A percentile compares a stretch with the other conserved stretches of the same genome.
These are phyloP conservation scores for Linnemannia zychae DNA, from an alignment of 192 early-diverging fungal genomes.

Conservation along the genomic window DNA sequence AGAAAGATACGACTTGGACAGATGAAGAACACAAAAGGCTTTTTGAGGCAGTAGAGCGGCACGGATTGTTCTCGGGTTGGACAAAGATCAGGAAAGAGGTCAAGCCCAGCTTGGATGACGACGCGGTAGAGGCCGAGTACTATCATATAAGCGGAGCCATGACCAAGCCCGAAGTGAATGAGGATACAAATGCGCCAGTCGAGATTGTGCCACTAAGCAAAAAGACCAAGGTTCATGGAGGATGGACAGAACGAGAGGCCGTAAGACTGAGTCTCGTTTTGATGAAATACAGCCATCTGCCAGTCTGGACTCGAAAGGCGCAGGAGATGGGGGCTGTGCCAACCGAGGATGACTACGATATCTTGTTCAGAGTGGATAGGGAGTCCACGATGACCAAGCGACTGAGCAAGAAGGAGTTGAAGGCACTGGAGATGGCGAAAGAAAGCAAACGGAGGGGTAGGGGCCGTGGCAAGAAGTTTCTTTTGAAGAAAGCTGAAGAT, in stretches of 20 bases:
- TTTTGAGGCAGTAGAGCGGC: slow-evolving; percentile 33
- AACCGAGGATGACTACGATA: slow-evolving; percentile 20
- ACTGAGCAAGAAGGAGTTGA: slow-evolving; percentile 4
- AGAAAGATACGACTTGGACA: slow-evolving; percentile 17
- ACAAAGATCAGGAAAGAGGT: slow-evolving; percentile 27
- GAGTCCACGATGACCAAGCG: background rate
- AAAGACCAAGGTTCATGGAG: background rate
- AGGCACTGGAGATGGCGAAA: background rate
- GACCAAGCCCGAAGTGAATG: background rate
- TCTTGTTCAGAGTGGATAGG: background rate
- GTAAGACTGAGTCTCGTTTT: slow-evolving; percentile 20
- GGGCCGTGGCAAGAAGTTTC: background rate
- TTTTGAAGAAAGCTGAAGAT: background rate
- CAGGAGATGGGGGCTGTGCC: background rate
- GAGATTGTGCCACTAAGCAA: background rate
- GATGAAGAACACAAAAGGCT: slow-evolving; percentile 25
- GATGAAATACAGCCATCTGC: slow-evolving; percentile 41
- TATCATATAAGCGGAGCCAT: slow-evolving; percentile 37
- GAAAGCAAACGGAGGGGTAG: background rate
- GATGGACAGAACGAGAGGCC: slow-evolving; percentile 26
- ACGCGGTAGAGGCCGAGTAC: slow-evolving; percentile 41
- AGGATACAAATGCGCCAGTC: background rate
- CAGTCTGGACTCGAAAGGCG: slow-evolving; percentile 26
- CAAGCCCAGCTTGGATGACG: slow-evolving; percentile 29
- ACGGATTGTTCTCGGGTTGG: slow-evolving; percentile 50